Base-by-base conservation (phyloP, 495 filamentous ascomycete genomes). In the Aspergillus nidulans region DNA sequence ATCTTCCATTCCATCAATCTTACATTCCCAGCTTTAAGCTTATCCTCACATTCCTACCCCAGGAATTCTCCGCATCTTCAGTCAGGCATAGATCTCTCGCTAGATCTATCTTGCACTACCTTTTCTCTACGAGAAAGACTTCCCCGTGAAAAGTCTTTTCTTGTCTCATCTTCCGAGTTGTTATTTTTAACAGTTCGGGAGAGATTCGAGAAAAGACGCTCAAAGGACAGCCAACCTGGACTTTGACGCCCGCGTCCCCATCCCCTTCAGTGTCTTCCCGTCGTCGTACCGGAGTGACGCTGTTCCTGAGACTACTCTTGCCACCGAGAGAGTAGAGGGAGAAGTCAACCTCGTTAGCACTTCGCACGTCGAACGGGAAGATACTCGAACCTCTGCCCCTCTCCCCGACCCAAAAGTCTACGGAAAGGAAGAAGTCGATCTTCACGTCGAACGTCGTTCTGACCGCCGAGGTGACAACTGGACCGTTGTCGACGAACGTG, bases 251-350 rank as follows among this genome's bases (percentile, higher is more conserved):
- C 88, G 90, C 75, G 90, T 97, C 75, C 92, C 92, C 78, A 95
- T 97, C 77, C 92, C 92, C 75, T 92, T 96, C 85, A 96, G 91
- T 86, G 87, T 97, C 86, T 96, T 97, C 87, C 92, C 92, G 80
- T 95, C 91, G 72, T 89, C 92, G 74, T 97, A 96, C 83, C 85
- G 88, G 85, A 87, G 80, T 82, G 89, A 94, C 85, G 83, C 84
- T 82, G 87, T 85, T 81, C 84, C 81, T 76, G 83, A 86, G 77
- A 81, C 85, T 81, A 84, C 85, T 77, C 82, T 81, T 73, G 85
- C 77, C 76, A n/a, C 59, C 25, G 59, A 44, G 18, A 83, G 81
- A 83, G 86, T 92, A 85, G 89, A 97, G 83, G 86, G 88, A 76
- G 86, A 94, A 77, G 85, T 86, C 77, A 85, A 88, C 69, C 82